phyloP scores from a whole-genome alignment of 2,329 filamentous ascomycete species.

The Pestalotiopsis sp. region DNA sequence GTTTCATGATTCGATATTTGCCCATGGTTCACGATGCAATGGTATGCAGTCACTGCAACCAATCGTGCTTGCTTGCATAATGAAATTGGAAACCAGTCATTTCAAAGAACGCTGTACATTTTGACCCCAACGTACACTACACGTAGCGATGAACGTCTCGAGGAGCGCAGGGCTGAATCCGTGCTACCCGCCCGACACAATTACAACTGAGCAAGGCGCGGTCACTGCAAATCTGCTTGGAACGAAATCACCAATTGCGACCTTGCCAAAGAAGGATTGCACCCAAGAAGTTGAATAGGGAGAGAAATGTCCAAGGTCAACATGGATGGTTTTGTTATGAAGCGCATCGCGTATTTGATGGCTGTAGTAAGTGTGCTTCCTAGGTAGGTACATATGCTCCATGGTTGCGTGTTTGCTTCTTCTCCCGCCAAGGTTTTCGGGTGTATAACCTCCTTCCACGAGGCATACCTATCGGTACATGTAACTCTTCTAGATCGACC shows the following conservation, averaged over 20 bases:
- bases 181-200: too few relatives aligned
- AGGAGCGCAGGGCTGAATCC: too few relatives aligned
- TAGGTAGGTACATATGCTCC: neutral
- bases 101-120: too few relatives aligned
- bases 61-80: neutral
- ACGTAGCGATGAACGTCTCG: too few relatives aligned
- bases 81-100: neutral
- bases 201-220: too few relatives aligned
- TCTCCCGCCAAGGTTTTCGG: neutral
- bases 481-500: neutral
- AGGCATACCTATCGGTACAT: neutral
- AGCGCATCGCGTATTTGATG: neutral
- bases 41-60: neutral
- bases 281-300: too few relatives aligned
- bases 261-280: too few relatives aligned
- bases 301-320: too few relatives aligned
- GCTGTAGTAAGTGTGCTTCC: neutral
- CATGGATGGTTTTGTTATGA: neutral
- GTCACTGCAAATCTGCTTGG: too few relatives aligned
- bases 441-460: neutral
- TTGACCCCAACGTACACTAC: too few relatives aligned
- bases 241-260: too few relatives aligned
- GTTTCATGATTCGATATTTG: slow-evolving; percentile 4
- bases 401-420: neutral
- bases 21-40: slow-evolving; percentile 4